phyloP scores from a whole-genome alignment of 139 green algal genomes.

The Coelastrella sp. region DNA sequence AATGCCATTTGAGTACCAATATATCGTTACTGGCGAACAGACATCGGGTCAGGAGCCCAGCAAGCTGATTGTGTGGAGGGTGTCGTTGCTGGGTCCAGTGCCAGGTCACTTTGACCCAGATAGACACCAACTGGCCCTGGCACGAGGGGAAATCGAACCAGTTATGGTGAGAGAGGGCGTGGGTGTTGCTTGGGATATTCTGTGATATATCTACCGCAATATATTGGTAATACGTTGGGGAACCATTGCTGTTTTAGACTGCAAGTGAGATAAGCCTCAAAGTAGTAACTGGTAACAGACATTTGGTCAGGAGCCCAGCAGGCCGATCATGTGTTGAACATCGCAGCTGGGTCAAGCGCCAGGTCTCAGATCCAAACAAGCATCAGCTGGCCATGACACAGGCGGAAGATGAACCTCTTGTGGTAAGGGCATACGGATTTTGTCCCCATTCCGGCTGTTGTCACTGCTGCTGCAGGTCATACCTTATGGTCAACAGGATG shows the following conservation, averaged over 20 bases:
- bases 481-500: not conserved
- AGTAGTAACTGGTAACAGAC: not conserved
- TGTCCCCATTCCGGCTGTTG: too few relatives aligned
- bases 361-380: not conserved
- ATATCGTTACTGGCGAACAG: not conserved
- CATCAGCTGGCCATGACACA: not conserved
- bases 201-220: too few relatives aligned
- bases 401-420: not conserved
- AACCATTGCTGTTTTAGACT: too few relatives aligned
- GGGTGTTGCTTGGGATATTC: too few relatives aligned
- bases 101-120: not conserved
- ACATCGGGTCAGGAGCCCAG: not conserved
- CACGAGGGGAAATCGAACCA: not conserved
- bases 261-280: too few relatives aligned
- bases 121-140: not conserved
- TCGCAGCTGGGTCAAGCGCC: conserved; percentile 3
- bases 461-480: conserved; percentile 16
- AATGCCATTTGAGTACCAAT: conserved; percentile 28
- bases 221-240: too few relatives aligned
- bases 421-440: not conserved
- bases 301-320: not conserved
- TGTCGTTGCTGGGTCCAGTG: conserved; percentile 10
- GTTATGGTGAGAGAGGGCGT: conserved; percentile 4
- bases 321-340: not conserved
- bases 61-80: conserved; percentile 9